These are phyloP conservation scores for Camillea tinctor DNA, from an alignment of 2,329 filamentous ascomycete species.

Conservation along the genomic window DNA sequence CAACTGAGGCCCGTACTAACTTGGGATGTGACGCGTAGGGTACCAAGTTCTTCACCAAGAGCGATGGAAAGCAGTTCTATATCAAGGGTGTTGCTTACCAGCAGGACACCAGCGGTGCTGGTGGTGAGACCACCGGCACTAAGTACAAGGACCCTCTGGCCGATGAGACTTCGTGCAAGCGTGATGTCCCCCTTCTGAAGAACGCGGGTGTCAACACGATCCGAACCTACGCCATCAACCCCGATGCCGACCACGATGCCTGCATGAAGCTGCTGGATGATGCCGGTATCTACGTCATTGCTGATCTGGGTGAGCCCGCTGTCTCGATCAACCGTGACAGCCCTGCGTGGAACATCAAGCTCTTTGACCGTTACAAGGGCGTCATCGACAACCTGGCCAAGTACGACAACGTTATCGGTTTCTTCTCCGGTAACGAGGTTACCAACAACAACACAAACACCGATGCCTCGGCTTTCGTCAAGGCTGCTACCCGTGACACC, in stretches of 20 bases:
- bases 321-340: slow-evolving; percentile 68
- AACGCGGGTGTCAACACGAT: slow-evolving; percentile 71
- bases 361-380: slow-evolving; percentile 68
- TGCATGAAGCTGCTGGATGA: slow-evolving; percentile 70
- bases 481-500: slow-evolving; percentile 76
- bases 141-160: slow-evolving; percentile 70
- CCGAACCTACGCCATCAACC: slow-evolving; percentile 75
- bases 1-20: slow-evolving; percentile 4
- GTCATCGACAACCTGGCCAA: slow-evolving; percentile 68
- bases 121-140: slow-evolving; percentile 35
- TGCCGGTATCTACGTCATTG: slow-evolving; percentile 75
- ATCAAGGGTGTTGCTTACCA: slow-evolving; percentile 79
- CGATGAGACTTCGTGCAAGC: slow-evolving; percentile 59
- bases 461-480: slow-evolving; percentile 72
- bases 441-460: slow-evolving; percentile 75
- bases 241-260: slow-evolving; percentile 60
- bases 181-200: slow-evolving; percentile 68
- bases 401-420: slow-evolving; percentile 76
- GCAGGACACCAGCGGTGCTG: slow-evolving; percentile 52
- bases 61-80: slow-evolving; percentile 45
- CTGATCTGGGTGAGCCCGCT: slow-evolving; percentile 69
- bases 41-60: slow-evolving; percentile 67
- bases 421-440: slow-evolving; percentile 82
- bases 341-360: slow-evolving; percentile 65
- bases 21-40: slow-evolving; percentile 17